Evolutionary conservation across 1,139 yeast genomes (phyloP).

Genomic region (Suhomyces wounanorum): DNA sequence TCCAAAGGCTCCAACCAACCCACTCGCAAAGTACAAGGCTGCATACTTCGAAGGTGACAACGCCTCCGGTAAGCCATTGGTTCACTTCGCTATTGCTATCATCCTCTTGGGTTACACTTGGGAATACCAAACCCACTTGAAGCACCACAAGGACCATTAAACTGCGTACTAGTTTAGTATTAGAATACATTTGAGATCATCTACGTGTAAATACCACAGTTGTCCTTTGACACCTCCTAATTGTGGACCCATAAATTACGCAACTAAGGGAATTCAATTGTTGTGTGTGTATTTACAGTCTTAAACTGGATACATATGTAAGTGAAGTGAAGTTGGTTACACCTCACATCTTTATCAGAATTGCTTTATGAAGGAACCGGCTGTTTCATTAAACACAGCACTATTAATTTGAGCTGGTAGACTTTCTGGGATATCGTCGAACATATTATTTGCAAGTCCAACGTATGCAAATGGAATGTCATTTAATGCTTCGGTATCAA

Average conservation of each 20-base stretch:
- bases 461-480: slow-evolving; percentile 10
- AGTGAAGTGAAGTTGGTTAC: too few species aligned
- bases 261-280: too few species aligned
- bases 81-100: slow-evolving; percentile 75
- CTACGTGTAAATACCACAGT: neutral
- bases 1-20: slow-evolving; percentile 65
- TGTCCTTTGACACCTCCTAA: neutral
- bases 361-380: slow-evolving; percentile 13
- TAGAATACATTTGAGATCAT: slow-evolving; percentile 2
- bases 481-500: slow-evolving; percentile 8
- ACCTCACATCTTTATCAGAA: too few species aligned
- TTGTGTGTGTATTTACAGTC: neutral
- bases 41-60: slow-evolving; percentile 78
- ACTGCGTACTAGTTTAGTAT: slow-evolving; percentile 1
- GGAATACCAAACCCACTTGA: slow-evolving; percentile 89
- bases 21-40: slow-evolving; percentile 75
- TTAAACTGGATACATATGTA: too few species aligned
- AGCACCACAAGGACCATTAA: slow-evolving; percentile 44
- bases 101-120: slow-evolving; percentile 82
- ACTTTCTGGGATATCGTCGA: slow-evolving; percentile 13
- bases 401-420: slow-evolving; percentile 9
- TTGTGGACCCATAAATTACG: too few species aligned
- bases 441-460: slow-evolving; percentile 15
- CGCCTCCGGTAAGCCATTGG: slow-evolving; percentile 77
- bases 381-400: slow-evolving; percentile 15